Conservation (phyloP, 2,329 filamentous ascomycete species). For the Aspergillus tubingensis region DNA sequence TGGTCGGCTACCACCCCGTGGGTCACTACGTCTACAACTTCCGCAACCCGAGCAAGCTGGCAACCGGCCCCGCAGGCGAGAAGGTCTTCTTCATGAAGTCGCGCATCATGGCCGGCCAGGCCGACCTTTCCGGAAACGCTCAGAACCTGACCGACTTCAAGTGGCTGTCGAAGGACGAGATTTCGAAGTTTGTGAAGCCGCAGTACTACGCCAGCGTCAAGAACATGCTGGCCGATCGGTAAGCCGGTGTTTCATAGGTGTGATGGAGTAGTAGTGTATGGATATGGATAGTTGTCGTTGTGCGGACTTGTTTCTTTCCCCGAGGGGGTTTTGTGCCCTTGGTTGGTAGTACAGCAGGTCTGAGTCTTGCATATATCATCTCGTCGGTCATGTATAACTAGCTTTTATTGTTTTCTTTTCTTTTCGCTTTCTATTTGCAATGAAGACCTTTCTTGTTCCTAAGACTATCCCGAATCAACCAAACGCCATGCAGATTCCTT, state of each 20-base stretch:
- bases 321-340: neutral
- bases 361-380: slow-evolving; percentile 40
- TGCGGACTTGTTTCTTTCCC: neutral
- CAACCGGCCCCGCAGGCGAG: slow-evolving; percentile 58
- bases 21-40: slow-evolving; percentile 70
- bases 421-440: slow-evolving; percentile 18
- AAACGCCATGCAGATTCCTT: slow-evolving; percentile 17
- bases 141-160: slow-evolving; percentile 79
- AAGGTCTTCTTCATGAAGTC: slow-evolving; percentile 97
- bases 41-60: slow-evolving; percentile 50
- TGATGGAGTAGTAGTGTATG: neutral
- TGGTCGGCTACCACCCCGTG: slow-evolving; percentile 86
- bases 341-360: neutral
- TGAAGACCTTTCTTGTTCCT: neutral
- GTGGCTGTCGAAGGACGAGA: slow-evolving; percentile 90
- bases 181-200: slow-evolving; percentile 64
- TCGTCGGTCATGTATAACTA: slow-evolving; percentile 43
- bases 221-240: slow-evolving; percentile 83
- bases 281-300: neutral
- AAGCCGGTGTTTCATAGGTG: slow-evolving; percentile 23
- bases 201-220: slow-evolving; percentile 74
- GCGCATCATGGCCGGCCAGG: slow-evolving; percentile 96
- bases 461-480: neutral
- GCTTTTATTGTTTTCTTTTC: slow-evolving; percentile 27
- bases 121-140: slow-evolving; percentile 70